Percentiles rank a stretch among this genome's conserved stretches.
phyloP scores from a whole-genome alignment of 768 basidiomycete genomes.

The Suillus spraguei region DNA sequence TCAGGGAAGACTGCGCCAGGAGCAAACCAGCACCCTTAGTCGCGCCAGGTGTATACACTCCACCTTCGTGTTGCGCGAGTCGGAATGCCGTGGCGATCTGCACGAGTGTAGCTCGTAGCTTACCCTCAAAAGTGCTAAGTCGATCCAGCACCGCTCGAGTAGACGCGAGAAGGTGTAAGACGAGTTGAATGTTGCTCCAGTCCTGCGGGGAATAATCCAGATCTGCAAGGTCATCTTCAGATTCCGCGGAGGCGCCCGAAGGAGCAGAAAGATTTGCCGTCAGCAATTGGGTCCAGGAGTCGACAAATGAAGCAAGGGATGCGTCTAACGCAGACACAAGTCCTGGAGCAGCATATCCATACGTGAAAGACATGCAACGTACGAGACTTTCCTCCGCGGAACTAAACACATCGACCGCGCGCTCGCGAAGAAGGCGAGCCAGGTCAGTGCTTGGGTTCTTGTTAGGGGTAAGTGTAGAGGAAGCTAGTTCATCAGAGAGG shows the following conservation, averaged over 20 bases:
- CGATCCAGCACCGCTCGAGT: constrained; percentile 74
- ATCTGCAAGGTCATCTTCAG: constrained; percentile 68
- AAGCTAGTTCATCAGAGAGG: constrained; percentile 59
- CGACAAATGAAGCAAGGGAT: constrained; percentile 71
- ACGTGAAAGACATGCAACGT: constrained; percentile 80
- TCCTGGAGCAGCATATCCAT: constrained; percentile 82
- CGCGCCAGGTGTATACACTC: constrained; percentile 56
- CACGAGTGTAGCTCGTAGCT: constrained; percentile 58
- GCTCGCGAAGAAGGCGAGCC: constrained; percentile 68
- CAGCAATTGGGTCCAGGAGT: constrained; percentile 58
- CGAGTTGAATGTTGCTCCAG: constrained; percentile 84
- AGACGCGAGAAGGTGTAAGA: constrained; percentile 82
- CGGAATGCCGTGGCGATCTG: constrained; percentile 65
- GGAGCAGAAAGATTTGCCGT: constrained; percentile 34
- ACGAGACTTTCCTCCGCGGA: constrained; percentile 78
- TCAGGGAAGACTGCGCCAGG: constrained; percentile 84
- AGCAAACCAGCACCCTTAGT: constrained; percentile 70
- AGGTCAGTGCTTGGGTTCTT: constrained; percentile 43
- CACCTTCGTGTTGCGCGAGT: constrained; percentile 50
- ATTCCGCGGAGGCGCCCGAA: constrained; percentile 32
- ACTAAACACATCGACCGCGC: constrained; percentile 72
- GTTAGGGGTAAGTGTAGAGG: constrained; percentile 30
- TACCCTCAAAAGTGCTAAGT: constrained; percentile 67
- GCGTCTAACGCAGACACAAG: constrained; percentile 76
- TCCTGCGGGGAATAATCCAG: constrained; percentile 89